Base-by-base conservation (phyloP, 345 rosid species). In the Cardamine occulta region DNA sequence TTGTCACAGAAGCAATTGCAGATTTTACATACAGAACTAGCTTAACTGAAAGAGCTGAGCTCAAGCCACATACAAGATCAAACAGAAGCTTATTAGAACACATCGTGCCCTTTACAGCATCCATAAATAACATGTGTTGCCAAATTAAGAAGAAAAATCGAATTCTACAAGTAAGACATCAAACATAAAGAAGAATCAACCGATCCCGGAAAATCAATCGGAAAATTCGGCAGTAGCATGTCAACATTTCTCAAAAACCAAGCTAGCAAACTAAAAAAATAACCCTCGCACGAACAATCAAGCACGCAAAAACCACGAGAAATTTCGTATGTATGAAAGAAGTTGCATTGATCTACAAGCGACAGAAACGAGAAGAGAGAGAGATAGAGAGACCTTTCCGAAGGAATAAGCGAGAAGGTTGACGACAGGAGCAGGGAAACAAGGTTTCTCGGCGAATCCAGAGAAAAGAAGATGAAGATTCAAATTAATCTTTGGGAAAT, bases 301-400 rank as follows among this genome's bases (percentile, higher is more conserved):
- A 31, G 18, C 56, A 19, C 56, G 26, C 40, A n/a, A 24, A 65
- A 12, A 56, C 5, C 18, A 17, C 7, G 67, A 60, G 29, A 49
- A 61, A 62, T 34, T 49, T 49, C 42, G 52, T 52, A 7, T 51
- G 61, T 21, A 37, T 14, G 47, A 17, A 21, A 40, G 35, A 26
- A 55, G 6, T 39, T n/a, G 11, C 56, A 29, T 44, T 40, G 66
- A 66, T 56, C 17, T 15, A 54, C 1, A 74, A 44, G 12, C 26
- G 18, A n/a, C 7, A 15, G 2, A 66, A n/a, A 74, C 19, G 24
- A 57, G 19, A 7, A 39, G 53, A 70, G 44, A 69, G 52, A 54
- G 35, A 62, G 69, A 28, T 0, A 28, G 5, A 28, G 31, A 61
- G 63, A 78, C 77, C 77, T 78, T 72, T 21, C 26, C 69, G 37